phyloP scores from a whole-genome alignment of 805 yeast species.

The Suhomyces emberorum region DNA sequence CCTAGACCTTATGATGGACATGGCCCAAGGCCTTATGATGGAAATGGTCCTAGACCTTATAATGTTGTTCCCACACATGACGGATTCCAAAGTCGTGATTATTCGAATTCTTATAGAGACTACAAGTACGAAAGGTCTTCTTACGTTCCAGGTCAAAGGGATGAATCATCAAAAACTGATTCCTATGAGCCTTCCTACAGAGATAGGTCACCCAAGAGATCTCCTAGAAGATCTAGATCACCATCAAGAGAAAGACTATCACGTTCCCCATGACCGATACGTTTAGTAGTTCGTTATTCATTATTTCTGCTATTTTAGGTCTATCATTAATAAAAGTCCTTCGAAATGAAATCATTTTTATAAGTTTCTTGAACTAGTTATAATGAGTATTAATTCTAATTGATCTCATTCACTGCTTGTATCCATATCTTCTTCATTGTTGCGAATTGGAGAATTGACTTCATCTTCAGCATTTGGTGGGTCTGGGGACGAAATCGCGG shows the following conservation, averaged over 20 bases:
- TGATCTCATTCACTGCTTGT: no score
- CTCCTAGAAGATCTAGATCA: background rate
- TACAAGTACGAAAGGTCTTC: slow-evolving; percentile 10
- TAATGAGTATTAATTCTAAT: no score
- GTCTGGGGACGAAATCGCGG: slow-evolving; percentile 3
- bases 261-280: no score
- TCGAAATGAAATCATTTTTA: no score
- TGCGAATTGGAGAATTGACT: background rate
- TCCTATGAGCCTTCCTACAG: slow-evolving; percentile 9
- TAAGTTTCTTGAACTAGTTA: no score
- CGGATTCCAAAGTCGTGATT: background rate
- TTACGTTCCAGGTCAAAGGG: slow-evolving; percentile 9
- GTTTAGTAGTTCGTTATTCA: no score
- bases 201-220: background rate
- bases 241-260: background rate
- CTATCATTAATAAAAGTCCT: no score
- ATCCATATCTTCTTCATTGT: no score
- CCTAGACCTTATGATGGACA: slow-evolving; percentile 12
- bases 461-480: background rate
- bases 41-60: slow-evolving; percentile 12
- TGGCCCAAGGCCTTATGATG: slow-evolving; percentile 3
- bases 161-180: slow-evolving; percentile 9
- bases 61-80: slow-evolving; percentile 6
- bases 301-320: no score
- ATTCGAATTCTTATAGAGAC: background rate